Evolutionary conservation across 805 yeast genomes (phyloP).

Genomic region (Yamadazyma sp.): DNA sequence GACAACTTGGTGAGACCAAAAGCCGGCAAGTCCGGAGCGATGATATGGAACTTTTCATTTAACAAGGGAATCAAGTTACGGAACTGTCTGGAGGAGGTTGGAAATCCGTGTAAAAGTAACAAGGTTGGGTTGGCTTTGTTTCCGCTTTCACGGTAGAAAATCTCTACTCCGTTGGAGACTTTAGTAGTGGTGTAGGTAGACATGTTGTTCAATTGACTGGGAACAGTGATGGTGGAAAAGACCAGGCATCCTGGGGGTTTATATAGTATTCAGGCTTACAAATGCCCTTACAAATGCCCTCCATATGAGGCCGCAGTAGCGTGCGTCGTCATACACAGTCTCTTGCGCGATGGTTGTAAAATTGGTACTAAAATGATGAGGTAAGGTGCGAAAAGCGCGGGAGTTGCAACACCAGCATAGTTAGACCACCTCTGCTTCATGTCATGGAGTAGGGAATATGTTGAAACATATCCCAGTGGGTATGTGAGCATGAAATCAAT

Average conservation of each 20-base stretch:
- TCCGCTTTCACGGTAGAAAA: conserved; percentile 21
- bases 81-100: conserved; percentile 43
- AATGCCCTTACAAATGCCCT: no score
- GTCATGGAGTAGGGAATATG: no score
- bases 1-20: conserved; percentile 39
- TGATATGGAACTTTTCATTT: conserved; percentile 33
- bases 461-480: no score
- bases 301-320: no score
- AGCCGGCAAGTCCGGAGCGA: conserved; percentile 49
- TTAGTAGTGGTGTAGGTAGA: conserved; percentile 11
- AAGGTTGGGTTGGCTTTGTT: conserved; percentile 24
- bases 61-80: conserved; percentile 37
- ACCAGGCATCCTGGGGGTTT: not conserved
- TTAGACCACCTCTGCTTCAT: no score
- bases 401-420: no score
- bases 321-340: no score
- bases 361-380: no score
- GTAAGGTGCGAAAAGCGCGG: no score
- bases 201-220: no score
- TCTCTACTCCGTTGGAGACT: conserved; percentile 15
- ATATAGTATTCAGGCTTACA: not conserved
- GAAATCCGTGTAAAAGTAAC: conserved; percentile 46
- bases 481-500: no score
- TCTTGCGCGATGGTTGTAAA: no score
- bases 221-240: not conserved